A percentile compares a stretch with the other conserved stretches of the same genome.
Evolutionary conservation across 1,284 basidiomycete genomes (phyloP).

Genomic region (Leccinum pallidistipes): DNA sequence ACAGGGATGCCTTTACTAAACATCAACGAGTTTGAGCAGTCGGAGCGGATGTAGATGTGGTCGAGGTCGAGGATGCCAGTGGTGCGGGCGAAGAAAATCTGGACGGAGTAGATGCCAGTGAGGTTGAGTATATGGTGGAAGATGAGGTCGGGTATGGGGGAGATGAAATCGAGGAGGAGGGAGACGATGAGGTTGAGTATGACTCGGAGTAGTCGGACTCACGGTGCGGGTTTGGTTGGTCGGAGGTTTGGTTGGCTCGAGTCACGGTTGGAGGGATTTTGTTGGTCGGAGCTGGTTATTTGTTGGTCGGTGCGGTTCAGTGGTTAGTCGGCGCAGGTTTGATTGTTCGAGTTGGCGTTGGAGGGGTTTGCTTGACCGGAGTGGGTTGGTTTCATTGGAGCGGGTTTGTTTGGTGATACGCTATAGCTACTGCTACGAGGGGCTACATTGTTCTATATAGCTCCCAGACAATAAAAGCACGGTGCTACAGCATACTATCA

Average conservation of each 20-base stretch:
- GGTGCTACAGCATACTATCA: not conserved
- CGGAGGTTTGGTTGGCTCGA: not conserved
- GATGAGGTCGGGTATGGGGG: not conserved
- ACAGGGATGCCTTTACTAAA: too few species aligned
- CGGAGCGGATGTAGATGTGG: too few species aligned
- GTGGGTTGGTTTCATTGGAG: too few species aligned
- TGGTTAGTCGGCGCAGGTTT: not conserved
- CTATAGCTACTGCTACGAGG: not conserved
- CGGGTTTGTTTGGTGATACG: not conserved
- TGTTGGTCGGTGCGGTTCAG: not conserved
- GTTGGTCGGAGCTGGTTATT: not conserved
- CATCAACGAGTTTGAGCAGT: not conserved
- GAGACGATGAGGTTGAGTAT: not conserved
- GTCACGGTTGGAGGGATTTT: not conserved
- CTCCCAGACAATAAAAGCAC: not conserved
- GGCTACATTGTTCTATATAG: not conserved
- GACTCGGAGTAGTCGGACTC: not conserved
- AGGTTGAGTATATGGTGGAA: not conserved
- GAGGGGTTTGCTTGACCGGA: not conserved
- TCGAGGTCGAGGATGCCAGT: not conserved
- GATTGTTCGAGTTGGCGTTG: not conserved
- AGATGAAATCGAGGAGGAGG: not conserved
- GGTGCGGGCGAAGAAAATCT: not conserved
- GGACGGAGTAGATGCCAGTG: too few species aligned
- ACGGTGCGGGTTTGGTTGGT: not conserved